Evolutionary conservation across 2,329 filamentous ascomycete species (phyloP), one percentile per base, ranked within the genome.

Genomic region (Dactylellina drechsleri): DNA sequence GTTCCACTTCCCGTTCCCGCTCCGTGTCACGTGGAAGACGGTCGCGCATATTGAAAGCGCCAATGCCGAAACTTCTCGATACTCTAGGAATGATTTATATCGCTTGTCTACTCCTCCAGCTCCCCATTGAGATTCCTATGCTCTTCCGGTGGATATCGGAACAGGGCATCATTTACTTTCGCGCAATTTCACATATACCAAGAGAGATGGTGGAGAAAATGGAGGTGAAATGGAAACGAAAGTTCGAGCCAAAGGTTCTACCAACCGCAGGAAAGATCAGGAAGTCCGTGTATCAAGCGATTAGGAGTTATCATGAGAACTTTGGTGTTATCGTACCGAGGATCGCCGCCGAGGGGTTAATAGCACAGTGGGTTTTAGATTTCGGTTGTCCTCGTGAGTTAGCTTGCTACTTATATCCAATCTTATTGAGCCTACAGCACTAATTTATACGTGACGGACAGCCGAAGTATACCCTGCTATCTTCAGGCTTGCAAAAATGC

Each of bases 11-110:
- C 20, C 59, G 64, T 28, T 75, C 76, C 3, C 67, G 61, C 13
- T 77, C 75, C 52, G 62, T 71, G 3, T 77, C 73, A 23, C 77
- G 83, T 83, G 80, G 83, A 79, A 83, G 87, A 80, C 31, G 79
- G 81, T 15, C 31, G 6, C 31, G 76, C 80, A 60, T 36, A 60
- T 36, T 68, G 62, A 36, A 78, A 72, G 64, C 77, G 71, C 81
- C 80, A 0, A 79, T 87, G 78, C 93, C 93, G 0, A 88, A 84
- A 60, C 83, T 96, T 41, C 83, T 91, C 49, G 93, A 97, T 78
- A 90, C 90, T 0, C 82, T 98, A 61, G 89, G 85, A 0, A 81
- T 97, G 10, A 93, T 91, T 80, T 97, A 97, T 82, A 82, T 97
- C 40, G 93, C 88, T 0, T 88, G 88, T 43, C 79, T 95, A 53